phyloP scores from a whole-genome alignment of 2,329 filamentous ascomycete species.

The Fusarium pseudocircinatum region DNA sequence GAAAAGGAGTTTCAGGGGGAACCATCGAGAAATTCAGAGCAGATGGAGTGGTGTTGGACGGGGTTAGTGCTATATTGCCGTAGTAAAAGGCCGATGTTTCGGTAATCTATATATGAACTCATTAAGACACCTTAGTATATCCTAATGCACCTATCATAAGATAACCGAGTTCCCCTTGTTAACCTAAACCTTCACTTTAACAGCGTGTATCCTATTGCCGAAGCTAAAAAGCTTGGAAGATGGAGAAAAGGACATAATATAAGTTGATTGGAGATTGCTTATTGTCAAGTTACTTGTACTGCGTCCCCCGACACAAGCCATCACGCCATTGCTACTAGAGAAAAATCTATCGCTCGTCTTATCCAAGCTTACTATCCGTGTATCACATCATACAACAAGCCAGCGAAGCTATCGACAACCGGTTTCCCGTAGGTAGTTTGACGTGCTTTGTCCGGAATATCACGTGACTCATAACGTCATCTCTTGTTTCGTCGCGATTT shows the following conservation, averaged over 20 bases:
- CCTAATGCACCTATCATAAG: not conserved
- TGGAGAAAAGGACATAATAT: not conserved
- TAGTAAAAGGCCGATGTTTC: not conserved
- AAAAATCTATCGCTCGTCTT: not conserved
- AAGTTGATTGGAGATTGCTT: not conserved
- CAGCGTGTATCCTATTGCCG: not conserved
- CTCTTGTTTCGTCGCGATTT: slow-evolving; percentile 14
- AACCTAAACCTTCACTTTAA: not conserved
- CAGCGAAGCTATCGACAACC: not conserved
- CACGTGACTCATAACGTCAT: slow-evolving; percentile 40
- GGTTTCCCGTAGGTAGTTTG: not conserved
- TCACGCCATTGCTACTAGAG: not conserved
- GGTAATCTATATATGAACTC: not conserved
- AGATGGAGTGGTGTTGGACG: not conserved
- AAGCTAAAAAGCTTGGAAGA: not conserved
- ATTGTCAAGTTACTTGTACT: not conserved
- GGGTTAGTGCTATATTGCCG: not conserved
- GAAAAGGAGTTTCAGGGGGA: not conserved
- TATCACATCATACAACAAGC: not conserved
- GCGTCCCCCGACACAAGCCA: not conserved
- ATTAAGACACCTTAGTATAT: not conserved
- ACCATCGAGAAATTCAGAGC: not conserved
- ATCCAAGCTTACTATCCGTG: not conserved
- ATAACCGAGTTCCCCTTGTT: not conserved
- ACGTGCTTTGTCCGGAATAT: slow-evolving; percentile 14